These are phyloP conservation scores for Euphorbia peplus DNA, from an alignment of 345 rosid species.

Conservation along the genomic window DNA sequence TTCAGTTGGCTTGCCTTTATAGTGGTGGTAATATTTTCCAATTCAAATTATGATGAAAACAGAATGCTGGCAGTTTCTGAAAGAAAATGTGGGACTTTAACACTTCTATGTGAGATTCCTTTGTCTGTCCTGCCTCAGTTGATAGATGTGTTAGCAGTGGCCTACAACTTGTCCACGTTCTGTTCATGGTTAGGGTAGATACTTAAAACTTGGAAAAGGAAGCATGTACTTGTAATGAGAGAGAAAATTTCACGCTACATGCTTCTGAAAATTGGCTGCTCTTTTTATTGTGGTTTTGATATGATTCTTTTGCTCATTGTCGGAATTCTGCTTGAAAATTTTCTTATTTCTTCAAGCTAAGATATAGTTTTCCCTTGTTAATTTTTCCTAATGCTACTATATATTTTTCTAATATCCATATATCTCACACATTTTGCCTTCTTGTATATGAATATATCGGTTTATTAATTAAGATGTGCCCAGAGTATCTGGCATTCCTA, in stretches of 20 bases:
- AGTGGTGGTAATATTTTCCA: background rate
- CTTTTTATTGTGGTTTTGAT: background rate
- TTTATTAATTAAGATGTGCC: background rate
- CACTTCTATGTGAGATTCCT: background rate
- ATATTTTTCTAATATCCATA: background rate
- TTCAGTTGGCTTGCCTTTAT: background rate
- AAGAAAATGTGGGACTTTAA: background rate
- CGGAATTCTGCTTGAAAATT: constrained; percentile 3
- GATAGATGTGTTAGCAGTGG: background rate
- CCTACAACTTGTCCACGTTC: background rate
- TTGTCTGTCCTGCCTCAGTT: background rate
- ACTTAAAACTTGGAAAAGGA: background rate
- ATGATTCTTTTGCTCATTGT: background rate
- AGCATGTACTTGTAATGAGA: background rate
- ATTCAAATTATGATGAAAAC: background rate
- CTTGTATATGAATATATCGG: background rate
- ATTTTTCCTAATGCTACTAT: background rate
- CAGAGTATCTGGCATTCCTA: background rate
- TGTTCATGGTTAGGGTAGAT: background rate
- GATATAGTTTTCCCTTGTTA: background rate
- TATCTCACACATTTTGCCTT: background rate
- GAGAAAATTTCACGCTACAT: too few relatives aligned
- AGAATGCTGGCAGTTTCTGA: background rate
- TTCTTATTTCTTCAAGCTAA: background rate
- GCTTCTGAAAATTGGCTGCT: too few relatives aligned